These are phyloP conservation scores for Globisporangium cederbergense DNA, from an alignment of 352 stramenopile species.

Conservation along the genomic window DNA sequence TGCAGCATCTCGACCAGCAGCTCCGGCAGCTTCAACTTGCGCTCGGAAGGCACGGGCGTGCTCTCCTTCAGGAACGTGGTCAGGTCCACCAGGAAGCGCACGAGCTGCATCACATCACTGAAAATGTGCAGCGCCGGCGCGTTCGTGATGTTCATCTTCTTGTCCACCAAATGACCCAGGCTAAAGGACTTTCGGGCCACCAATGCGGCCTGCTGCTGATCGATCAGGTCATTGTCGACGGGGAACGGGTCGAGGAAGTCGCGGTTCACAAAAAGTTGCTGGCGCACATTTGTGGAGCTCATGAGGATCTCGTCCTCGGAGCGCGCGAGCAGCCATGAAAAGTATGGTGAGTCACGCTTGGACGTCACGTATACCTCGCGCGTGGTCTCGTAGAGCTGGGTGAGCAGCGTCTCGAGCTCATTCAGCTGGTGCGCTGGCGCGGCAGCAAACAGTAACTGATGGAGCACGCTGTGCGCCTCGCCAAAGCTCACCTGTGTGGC, in stretches of 20 bases:
- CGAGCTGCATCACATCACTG: slow-evolving; percentile 50
- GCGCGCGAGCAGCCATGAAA: slow-evolving; percentile 49
- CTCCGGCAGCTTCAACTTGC: slow-evolving; percentile 40
- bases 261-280: slow-evolving; percentile 21
- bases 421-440: slow-evolving; percentile 41
- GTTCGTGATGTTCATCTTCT: slow-evolving; percentile 38
- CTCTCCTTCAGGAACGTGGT: slow-evolving; percentile 65
- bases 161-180: slow-evolving; percentile 35
- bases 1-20: slow-evolving; percentile 44
- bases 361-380: slow-evolving; percentile 31
- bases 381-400: slow-evolving; percentile 38
- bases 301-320: slow-evolving; percentile 43
- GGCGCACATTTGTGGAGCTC: slow-evolving; percentile 27
- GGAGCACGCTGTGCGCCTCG: slow-evolving; percentile 37
- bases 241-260: slow-evolving; percentile 56
- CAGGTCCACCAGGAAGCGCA: slow-evolving; percentile 58
- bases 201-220: slow-evolving; percentile 40
- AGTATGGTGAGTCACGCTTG: slow-evolving; percentile 44
- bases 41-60: slow-evolving; percentile 37
- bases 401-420: slow-evolving; percentile 34
- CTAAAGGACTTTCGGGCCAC: slow-evolving; percentile 33
- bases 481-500: slow-evolving; percentile 60
- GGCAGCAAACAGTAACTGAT: slow-evolving; percentile 38
- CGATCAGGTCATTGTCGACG: slow-evolving; percentile 25
- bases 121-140: slow-evolving; percentile 50